Evolutionary conservation across 768 basidiomycete species (phyloP).

Genomic region (Boletus edulis): DNA sequence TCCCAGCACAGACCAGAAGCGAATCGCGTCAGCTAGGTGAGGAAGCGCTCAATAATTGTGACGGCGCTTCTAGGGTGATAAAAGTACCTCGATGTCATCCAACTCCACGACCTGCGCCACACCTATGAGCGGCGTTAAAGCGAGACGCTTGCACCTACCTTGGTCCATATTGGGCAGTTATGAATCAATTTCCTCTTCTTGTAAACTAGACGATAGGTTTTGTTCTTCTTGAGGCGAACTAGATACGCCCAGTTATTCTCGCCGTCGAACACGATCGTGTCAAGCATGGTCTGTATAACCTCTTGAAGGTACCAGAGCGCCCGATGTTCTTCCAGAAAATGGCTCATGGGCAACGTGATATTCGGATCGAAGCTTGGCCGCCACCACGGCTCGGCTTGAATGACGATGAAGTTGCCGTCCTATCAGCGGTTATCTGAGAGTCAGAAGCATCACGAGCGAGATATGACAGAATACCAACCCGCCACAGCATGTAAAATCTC

Average conservation of each 20-base stretch:
- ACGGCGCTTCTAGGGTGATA: background rate
- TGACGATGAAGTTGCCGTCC: conserved; percentile 27
- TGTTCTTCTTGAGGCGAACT: conserved; percentile 31
- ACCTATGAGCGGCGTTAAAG: conserved; percentile 3
- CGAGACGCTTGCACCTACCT: conserved; percentile 11
- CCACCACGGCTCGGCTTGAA: conserved; percentile 32
- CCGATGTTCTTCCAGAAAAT: conserved; percentile 17
- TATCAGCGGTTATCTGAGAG: background rate
- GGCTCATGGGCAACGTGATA: background rate
- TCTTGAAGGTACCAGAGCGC: conserved; percentile 27
- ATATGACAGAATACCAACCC: conserved; percentile 7
- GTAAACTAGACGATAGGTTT: conserved; percentile 27
- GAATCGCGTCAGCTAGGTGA: conserved; percentile 27
- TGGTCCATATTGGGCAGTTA: conserved; percentile 30
- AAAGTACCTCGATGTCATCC: conserved; percentile 29
- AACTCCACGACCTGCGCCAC: conserved; percentile 27
- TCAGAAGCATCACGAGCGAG: conserved; percentile 5
- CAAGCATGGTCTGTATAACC: conserved; percentile 34
- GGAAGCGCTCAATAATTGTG: background rate
- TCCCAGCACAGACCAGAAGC: conserved; percentile 22
- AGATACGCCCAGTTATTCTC: conserved; percentile 35
- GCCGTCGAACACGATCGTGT: conserved; percentile 27
- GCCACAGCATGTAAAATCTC: conserved; percentile 28
- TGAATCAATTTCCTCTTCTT: conserved; percentile 19
- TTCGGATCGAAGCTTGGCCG: conserved; percentile 9